Percentiles rank a stretch among this genome's conserved stretches.
Conservation (phyloP, 306 rosid species). For the Inga oerstediana region DNA sequence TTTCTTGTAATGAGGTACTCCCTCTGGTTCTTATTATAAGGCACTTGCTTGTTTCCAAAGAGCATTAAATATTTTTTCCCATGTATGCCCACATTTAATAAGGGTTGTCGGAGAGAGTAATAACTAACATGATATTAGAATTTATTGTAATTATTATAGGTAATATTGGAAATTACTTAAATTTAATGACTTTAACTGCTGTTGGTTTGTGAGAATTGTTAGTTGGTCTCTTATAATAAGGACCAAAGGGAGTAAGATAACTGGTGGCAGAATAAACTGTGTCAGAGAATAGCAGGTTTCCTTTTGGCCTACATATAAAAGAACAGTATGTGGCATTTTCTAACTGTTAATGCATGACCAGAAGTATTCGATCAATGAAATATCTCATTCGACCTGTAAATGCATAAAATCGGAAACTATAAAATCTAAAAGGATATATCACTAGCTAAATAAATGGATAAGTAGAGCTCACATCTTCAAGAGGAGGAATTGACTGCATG, state of each 20-base stretch:
- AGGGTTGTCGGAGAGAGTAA: too few species aligned
- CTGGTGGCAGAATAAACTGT: background rate
- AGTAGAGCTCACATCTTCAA: conserved; percentile 51
- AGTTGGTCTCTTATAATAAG: too few species aligned
- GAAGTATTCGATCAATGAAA: background rate
- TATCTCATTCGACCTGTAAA: background rate
- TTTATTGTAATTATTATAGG: too few species aligned
- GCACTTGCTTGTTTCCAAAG: too few species aligned
- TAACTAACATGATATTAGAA: too few species aligned
- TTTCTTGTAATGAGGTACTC: background rate
- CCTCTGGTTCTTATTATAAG: too few species aligned
- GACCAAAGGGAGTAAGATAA: background rate
- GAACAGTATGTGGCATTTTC: background rate
- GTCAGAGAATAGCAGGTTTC: background rate
- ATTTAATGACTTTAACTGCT: too few species aligned
- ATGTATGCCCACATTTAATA: too few species aligned
- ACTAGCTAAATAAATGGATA: conserved; percentile 7
- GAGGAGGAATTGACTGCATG: conserved; percentile 42
- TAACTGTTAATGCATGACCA: background rate
- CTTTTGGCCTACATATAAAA: background rate
- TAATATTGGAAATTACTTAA: too few species aligned
- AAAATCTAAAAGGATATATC: background rate
- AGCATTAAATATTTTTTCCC: too few species aligned
- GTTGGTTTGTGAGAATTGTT: too few species aligned
- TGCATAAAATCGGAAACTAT: background rate